Percentiles rank a stretch among this genome's conserved stretches.
Conservation (phyloP, 2,329 filamentous ascomycete genomes). For the Fonsecaea multimorphosa region DNA sequence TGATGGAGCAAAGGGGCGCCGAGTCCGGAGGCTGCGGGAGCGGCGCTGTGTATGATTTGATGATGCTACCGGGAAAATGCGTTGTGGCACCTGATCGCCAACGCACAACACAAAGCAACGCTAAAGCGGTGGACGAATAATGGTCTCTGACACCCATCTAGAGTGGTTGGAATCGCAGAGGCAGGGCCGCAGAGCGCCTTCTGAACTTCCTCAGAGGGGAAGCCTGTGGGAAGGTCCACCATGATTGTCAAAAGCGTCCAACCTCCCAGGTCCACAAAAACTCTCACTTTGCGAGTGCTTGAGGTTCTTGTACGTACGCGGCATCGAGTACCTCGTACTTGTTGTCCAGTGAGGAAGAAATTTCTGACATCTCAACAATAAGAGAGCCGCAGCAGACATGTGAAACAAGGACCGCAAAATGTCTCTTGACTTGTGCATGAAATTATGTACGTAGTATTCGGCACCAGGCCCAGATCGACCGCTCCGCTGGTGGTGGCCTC, state of each 20-base stretch:
- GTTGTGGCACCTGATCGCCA: constrained; percentile 18
- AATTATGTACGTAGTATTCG: not conserved
- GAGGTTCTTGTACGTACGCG: not conserved
- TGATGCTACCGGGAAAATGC: constrained; percentile 3
- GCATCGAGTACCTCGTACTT: no score
- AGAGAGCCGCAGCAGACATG: not conserved
- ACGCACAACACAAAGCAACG: constrained; percentile 12
- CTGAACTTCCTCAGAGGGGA: not conserved
- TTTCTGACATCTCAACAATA: not conserved
- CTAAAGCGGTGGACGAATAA: constrained; percentile 11
- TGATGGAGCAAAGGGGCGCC: not conserved
- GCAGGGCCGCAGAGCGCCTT: not conserved
- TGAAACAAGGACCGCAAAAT: constrained; percentile 7
- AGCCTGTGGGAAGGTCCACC: not conserved
- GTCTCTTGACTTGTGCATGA: constrained; percentile 3
- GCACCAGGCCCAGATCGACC: constrained; percentile 15
- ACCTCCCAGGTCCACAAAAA: not conserved
- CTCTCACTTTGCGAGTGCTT: not conserved
- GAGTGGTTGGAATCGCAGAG: not conserved
- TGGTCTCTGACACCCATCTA: no score
- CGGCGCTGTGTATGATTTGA: constrained; percentile 9
- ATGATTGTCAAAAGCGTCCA: not conserved
- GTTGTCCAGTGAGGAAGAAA: not conserved
- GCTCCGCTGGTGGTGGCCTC: constrained; percentile 6
- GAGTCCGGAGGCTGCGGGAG: constrained; percentile 13